Conservation (phyloP, 495 filamentous ascomycete species). For the Sphaerosporella brunnea region DNA sequence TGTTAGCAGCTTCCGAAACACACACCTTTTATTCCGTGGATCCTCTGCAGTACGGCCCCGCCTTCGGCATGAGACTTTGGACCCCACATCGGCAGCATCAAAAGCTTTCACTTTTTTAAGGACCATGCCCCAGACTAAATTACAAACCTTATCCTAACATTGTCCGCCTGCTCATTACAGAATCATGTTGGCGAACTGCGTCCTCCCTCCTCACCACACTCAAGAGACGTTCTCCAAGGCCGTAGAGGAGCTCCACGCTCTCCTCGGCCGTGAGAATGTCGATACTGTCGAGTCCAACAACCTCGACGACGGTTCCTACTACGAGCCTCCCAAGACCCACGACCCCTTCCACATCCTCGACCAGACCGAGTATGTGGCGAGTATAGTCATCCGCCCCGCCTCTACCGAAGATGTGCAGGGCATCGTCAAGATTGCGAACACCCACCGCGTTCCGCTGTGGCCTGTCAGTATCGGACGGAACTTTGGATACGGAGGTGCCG, state of each 20-base stretch:
- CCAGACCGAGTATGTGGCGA: slow-evolving; percentile 31
- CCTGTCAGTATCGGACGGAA: slow-evolving; percentile 39
- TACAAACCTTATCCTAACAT: too few species aligned
- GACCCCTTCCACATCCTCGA: slow-evolving; percentile 32
- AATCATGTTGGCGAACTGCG: too few species aligned
- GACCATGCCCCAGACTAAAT: too few species aligned
- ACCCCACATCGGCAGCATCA: too few species aligned
- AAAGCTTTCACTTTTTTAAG: too few species aligned
- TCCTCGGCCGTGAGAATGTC: slow-evolving; percentile 29
- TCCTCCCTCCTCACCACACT: slow-evolving; percentile 29
- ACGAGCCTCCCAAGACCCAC: slow-evolving; percentile 29
- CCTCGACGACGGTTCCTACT: slow-evolving; percentile 8
- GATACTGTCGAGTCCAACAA: slow-evolving; percentile 28
- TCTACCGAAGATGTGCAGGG: slow-evolving; percentile 33
- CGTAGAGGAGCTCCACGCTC: slow-evolving; percentile 26
- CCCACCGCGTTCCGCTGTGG: slow-evolving; percentile 35
- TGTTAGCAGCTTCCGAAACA: too few species aligned
- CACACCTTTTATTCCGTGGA: too few species aligned
- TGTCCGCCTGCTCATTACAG: too few species aligned
- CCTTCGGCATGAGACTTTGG: too few species aligned
- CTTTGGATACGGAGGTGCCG: slow-evolving; percentile 40
- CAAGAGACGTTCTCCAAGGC: slow-evolving; percentile 29
- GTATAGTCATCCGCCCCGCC: slow-evolving; percentile 30
- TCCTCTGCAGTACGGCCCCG: too few species aligned
- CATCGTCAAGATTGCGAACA: slow-evolving; percentile 33